Evolutionary conservation across 2,329 filamentous ascomycete species (phyloP).

Genomic region (Apiospora malaysiana): DNA sequence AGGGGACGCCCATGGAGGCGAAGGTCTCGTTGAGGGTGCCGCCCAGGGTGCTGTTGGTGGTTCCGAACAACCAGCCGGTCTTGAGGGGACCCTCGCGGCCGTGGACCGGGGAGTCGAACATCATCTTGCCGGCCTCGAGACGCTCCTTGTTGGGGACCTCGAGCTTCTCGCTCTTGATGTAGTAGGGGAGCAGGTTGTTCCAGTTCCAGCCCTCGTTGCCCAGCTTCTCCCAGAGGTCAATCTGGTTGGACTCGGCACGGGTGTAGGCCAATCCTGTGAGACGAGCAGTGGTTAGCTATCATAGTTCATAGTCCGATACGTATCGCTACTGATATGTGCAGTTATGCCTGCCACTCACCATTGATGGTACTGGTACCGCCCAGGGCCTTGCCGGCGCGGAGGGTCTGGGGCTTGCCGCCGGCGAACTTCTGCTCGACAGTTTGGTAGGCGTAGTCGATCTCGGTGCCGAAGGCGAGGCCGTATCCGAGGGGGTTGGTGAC

Average conservation of each 20-base stretch:
- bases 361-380: conserved; percentile 25
- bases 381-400: conserved; percentile 24
- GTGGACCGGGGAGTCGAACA: conserved; percentile 34
- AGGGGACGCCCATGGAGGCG: conserved; percentile 40
- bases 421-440: conserved; percentile 22
- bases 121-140: background rate
- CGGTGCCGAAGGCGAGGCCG: conserved; percentile 22
- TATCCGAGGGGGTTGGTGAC: conserved; percentile 20
- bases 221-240: conserved; percentile 44
- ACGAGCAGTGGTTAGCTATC: background rate
- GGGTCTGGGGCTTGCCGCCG: conserved; percentile 10
- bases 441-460: conserved; percentile 22
- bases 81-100: conserved; percentile 38
- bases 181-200: conserved; percentile 37
- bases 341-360: background rate
- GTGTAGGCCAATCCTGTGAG: conserved; percentile 44
- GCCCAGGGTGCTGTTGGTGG: conserved; percentile 33
- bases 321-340: too few species aligned
- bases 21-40: conserved; percentile 44
- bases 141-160: conserved; percentile 20
- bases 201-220: conserved; percentile 45
- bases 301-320: too few species aligned
- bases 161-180: conserved; percentile 30
- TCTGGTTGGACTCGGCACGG: conserved; percentile 41
- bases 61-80: conserved; percentile 32